Evolutionary conservation across 2,329 filamentous ascomycete species (phyloP).

Genomic region (Cercospora nicotianae): DNA sequence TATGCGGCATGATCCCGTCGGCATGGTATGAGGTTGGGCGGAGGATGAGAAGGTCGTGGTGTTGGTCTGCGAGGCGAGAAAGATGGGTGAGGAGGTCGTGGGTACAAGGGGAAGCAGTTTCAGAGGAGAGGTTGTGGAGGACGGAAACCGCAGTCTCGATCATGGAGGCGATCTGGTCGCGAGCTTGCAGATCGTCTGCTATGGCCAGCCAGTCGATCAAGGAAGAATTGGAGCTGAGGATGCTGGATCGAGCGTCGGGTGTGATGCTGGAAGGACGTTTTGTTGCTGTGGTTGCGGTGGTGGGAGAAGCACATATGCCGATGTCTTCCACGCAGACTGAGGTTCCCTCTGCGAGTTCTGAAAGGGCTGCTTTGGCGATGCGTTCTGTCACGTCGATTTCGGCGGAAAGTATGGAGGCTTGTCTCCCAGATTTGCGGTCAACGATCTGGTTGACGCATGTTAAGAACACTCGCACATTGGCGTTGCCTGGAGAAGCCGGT

Average conservation of each 20-base stretch:
- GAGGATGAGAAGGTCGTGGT: slow-evolving; percentile 33
- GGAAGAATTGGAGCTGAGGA: background rate
- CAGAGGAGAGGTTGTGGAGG: slow-evolving; percentile 19
- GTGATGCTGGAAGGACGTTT: background rate
- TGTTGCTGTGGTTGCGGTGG: background rate
- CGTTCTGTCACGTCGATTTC: slow-evolving; percentile 34
- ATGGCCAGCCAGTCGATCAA: slow-evolving; percentile 34
- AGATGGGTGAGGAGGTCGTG: slow-evolving; percentile 30
- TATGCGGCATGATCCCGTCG: slow-evolving; percentile 23
- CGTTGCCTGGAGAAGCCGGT: slow-evolving; percentile 14
- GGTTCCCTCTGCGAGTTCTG: slow-evolving; percentile 29
- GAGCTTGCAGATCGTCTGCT: slow-evolving; percentile 28
- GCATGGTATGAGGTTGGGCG: slow-evolving; percentile 26
- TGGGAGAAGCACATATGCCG: slow-evolving; percentile 21
- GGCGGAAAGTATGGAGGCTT: slow-evolving; percentile 30
- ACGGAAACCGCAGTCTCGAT: slow-evolving; percentile 18
- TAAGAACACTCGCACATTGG: slow-evolving; percentile 26
- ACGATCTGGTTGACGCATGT: slow-evolving; percentile 35
- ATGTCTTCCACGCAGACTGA: slow-evolving; percentile 24
- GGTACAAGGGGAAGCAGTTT: slow-evolving; percentile 29
- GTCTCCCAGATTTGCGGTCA: slow-evolving; percentile 30
- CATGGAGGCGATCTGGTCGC: slow-evolving; percentile 1
- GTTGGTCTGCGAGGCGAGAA: slow-evolving; percentile 27
- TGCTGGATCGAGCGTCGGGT: background rate
- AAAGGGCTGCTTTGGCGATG: slow-evolving; percentile 30